phyloP scores from a whole-genome alignment of 306 rosid species.

The Vigna trinervia region DNA sequence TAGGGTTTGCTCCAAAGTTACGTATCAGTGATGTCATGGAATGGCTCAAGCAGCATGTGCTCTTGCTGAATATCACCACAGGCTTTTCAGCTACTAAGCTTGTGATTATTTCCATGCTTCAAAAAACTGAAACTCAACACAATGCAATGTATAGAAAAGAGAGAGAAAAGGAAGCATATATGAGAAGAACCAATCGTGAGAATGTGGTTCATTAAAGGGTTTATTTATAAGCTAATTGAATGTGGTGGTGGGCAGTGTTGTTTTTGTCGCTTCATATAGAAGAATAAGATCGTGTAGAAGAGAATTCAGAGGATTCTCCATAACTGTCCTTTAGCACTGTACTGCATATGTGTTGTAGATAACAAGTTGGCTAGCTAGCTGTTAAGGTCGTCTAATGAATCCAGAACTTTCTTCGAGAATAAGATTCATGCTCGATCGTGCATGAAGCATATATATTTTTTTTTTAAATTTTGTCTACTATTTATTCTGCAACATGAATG shows the following conservation, averaged over 20 bases:
- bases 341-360: constrained; percentile 24
- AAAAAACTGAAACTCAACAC: neutral
- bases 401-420: constrained; percentile 47
- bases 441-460: constrained; percentile 24
- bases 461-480: neutral
- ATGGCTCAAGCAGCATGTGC: constrained; percentile 67
- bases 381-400: constrained; percentile 45
- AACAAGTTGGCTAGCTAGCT: constrained; percentile 47
- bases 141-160: neutral
- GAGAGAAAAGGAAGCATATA: neutral
- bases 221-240: constrained; percentile 49
- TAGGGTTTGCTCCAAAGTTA: constrained; percentile 71
- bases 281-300: constrained; percentile 40
- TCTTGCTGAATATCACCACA: constrained; percentile 89
- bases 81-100: constrained; percentile 69
- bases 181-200: constrained; percentile 3
- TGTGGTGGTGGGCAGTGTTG: constrained; percentile 14
- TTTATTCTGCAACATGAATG: constrained; percentile 26
- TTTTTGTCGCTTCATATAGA: constrained; percentile 18
- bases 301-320: constrained; percentile 46
- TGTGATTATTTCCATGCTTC: constrained; percentile 51
- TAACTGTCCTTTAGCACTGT: constrained; percentile 37
- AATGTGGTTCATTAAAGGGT: constrained; percentile 40
- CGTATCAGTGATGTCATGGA: constrained; percentile 68
- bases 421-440: constrained; percentile 48